These are phyloP conservation scores for Pinus tabuliformis DNA, from an alignment of 75 land plant species.

Conservation along the genomic window DNA sequence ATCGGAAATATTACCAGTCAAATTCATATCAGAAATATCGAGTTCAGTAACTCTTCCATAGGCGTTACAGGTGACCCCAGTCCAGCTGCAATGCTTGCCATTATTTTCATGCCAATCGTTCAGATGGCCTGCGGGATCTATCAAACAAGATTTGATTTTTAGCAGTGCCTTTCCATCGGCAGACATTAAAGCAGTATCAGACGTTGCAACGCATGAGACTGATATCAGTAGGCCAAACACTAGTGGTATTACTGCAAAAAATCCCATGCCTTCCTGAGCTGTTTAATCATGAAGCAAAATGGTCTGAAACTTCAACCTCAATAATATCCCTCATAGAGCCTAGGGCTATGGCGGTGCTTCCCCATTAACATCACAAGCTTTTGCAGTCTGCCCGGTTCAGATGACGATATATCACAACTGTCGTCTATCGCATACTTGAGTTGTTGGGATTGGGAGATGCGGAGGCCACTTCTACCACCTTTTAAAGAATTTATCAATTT, in stretches of 20 bases:
- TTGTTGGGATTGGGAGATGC: background rate
- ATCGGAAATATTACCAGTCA: constrained; percentile 46
- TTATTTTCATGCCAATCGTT: constrained; percentile 38
- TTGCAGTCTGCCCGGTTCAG: background rate
- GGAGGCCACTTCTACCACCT: background rate
- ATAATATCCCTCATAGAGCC: background rate
- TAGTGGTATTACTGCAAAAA: no score
- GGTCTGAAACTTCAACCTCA: no score
- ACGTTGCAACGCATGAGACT: background rate
- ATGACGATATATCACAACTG: background rate
- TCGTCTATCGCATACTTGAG: background rate
- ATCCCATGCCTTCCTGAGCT: background rate
- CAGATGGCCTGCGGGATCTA: constrained; percentile 48
- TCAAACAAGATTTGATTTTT: constrained; percentile 34
- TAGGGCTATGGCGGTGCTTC: background rate
- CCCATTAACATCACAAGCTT: background rate
- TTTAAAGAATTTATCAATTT: background rate
- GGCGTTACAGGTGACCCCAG: constrained; percentile 56
- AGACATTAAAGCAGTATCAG: no score
- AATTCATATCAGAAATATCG: constrained; percentile 66
- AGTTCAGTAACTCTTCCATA: constrained; percentile 45
- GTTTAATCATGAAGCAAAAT: background rate
- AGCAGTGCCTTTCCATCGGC: constrained; percentile 24
- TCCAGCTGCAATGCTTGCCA: constrained; percentile 63
- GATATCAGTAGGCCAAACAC: background rate